A percentile compares a stretch with the other conserved stretches of the same genome.
Evolutionary conservation across 306 rosid genomes (phyloP).

Genomic region (Alnus rubra): DNA sequence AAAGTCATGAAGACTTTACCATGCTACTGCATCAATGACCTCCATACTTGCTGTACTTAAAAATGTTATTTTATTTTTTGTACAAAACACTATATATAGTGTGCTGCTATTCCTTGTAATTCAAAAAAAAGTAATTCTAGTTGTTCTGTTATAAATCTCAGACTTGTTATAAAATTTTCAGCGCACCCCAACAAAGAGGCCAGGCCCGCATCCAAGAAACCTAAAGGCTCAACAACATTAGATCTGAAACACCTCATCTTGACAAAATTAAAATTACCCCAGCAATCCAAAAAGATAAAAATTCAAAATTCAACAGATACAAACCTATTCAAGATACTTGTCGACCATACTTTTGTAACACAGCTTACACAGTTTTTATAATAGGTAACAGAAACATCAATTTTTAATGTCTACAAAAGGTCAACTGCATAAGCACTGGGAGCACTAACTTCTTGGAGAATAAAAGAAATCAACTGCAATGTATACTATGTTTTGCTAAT

Average conservation of each 20-base stretch:
- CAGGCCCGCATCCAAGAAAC: slow-evolving; percentile 88
- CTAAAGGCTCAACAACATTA: slow-evolving; percentile 42
- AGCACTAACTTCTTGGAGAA: background rate
- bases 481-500: background rate
- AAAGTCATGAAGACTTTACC: too few species aligned
- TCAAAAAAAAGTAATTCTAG: too few species aligned
- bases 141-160: too few species aligned
- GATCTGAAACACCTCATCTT: slow-evolving; percentile 24
- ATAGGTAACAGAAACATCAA: background rate
- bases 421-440: background rate
- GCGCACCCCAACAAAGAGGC: too few species aligned
- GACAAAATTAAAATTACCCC: slow-evolving; percentile 4
- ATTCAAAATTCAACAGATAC: background rate
- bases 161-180: too few species aligned
- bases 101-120: too few species aligned
- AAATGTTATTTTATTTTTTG: too few species aligned
- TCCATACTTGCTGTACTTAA: too few species aligned
- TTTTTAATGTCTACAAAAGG: background rate
- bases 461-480: background rate
- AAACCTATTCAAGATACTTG: background rate
- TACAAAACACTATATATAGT: too few species aligned
- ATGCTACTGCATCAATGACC: too few species aligned
- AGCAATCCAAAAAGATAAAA: background rate
- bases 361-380: background rate
- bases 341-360: background rate